Percentiles rank a stretch among this genome's conserved stretches.
phyloP scores from a whole-genome alignment of 2,329 filamentous ascomycete species.

The Teratosphaeria viscida region DNA sequence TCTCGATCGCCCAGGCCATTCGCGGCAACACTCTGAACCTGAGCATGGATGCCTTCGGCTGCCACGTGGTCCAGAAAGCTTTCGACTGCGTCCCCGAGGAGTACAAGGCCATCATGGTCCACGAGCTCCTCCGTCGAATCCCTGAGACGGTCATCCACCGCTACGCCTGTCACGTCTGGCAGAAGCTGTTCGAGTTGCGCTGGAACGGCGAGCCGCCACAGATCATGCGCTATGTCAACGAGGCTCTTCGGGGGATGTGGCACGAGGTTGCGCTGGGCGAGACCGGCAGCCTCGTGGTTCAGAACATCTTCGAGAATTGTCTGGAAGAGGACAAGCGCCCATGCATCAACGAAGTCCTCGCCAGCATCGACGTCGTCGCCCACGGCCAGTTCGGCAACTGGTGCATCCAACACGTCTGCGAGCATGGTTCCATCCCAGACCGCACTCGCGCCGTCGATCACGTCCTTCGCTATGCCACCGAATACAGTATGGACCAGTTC shows the following conservation, averaged over 20 bases:
- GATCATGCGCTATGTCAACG: constrained; percentile 98
- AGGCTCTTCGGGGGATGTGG: constrained; percentile 93
- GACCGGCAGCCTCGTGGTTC: constrained; percentile 93
- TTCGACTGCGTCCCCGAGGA: constrained; percentile 96
- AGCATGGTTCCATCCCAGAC: constrained; percentile 84
- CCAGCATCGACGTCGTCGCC: constrained; percentile 89
- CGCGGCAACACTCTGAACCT: constrained; percentile 86
- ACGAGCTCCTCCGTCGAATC: constrained; percentile 86
- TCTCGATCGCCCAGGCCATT: constrained; percentile 89
- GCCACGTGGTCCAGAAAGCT: constrained; percentile 96
- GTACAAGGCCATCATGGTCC: constrained; percentile 98
- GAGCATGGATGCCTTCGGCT: constrained; percentile 98
- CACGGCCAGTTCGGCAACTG: constrained; percentile 98
- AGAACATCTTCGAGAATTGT: constrained; percentile 99
- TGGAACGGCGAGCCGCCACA: constrained; percentile 92
- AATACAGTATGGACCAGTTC: constrained; percentile 98
- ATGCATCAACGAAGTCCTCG: constrained; percentile 91
- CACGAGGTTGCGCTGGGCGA: constrained; percentile 95
- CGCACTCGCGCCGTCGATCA: constrained; percentile 91
- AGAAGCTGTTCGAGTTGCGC: constrained; percentile 95
- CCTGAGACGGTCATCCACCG: constrained; percentile 97
- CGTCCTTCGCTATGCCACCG: constrained; percentile 82
- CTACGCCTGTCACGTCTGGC: constrained; percentile 98
- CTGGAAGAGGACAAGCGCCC: constrained; percentile 98
- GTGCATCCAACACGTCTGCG: constrained; percentile 99